These are phyloP conservation scores for Apiospora arundinis DNA, from an alignment of 2,329 filamentous ascomycete genomes.

Conservation along the genomic window DNA sequence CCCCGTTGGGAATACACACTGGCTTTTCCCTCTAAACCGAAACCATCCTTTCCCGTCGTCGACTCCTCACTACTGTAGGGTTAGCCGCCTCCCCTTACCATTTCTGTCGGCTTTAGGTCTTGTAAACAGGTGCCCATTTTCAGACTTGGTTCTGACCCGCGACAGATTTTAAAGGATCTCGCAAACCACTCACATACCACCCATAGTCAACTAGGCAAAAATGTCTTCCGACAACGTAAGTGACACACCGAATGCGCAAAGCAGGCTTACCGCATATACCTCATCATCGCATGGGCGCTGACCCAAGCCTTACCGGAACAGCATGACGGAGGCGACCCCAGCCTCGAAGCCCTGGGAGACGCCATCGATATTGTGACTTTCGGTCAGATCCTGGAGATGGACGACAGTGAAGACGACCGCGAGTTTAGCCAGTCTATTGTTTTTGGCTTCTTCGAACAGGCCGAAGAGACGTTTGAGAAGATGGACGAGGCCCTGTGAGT, in stretches of 20 bases:
- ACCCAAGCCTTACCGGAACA: conserved; percentile 37
- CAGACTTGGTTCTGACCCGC: background rate
- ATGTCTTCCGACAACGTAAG: conserved; percentile 24
- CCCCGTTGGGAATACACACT: conserved; percentile 20
- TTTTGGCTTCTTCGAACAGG: conserved; percentile 91
- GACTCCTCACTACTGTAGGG: conserved; percentile 19
- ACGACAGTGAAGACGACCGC: conserved; percentile 83
- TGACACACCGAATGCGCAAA: background rate
- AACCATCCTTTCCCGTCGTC: conserved; percentile 20
- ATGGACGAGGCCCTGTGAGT: conserved; percentile 87
- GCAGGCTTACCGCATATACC: background rate
- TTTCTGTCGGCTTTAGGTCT: conserved; percentile 1
- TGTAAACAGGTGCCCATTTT: background rate
- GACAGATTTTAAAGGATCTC: conserved; percentile 5
- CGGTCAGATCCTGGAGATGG: conserved; percentile 97
- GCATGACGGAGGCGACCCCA: conserved; percentile 55
- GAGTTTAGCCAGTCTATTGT: conserved; percentile 92
- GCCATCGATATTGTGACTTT: conserved; percentile 83
- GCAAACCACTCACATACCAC: conserved; percentile 6
- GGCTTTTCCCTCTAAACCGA: conserved; percentile 22
- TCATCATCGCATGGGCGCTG: conserved; percentile 7
- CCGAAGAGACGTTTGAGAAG: conserved; percentile 80
- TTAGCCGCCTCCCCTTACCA: conserved; percentile 12
- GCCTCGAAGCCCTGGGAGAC: conserved; percentile 71
- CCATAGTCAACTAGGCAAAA: conserved; percentile 4